Conservation (phyloP, 371 early-diverging fungal species). For the Saksenaea vasiformis region DNA sequence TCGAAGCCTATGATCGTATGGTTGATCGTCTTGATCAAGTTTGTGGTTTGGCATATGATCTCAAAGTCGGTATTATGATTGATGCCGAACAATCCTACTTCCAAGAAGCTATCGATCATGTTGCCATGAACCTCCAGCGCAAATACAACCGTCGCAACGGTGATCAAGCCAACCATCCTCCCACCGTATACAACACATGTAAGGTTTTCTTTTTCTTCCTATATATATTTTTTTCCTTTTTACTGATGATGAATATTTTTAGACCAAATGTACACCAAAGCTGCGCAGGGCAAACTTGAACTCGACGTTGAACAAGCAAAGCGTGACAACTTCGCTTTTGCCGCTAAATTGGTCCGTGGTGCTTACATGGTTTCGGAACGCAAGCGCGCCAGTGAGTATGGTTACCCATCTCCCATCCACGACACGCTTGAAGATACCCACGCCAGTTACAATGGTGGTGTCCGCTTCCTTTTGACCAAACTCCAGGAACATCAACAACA, state of each 20-base stretch:
- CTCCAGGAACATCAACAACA: conserved; percentile 35
- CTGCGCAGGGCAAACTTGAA: conserved; percentile 65
- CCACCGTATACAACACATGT: conserved; percentile 87
- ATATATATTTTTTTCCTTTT: not conserved
- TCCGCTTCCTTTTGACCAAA: conserved; percentile 69
- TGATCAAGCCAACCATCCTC: conserved; percentile 37
- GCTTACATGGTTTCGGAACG: conserved; percentile 92
- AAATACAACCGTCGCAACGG: conserved; percentile 61
- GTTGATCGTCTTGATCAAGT: conserved; percentile 67
- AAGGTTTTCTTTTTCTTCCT: conserved; percentile 15
- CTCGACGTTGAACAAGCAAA: conserved; percentile 70
- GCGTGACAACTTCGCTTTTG: conserved; percentile 78
- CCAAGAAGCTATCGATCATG: conserved; percentile 90
- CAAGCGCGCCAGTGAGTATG: conserved; percentile 70
- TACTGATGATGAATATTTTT: not conserved
- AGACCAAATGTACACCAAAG: conserved; percentile 93
- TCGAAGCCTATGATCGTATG: conserved; percentile 74
- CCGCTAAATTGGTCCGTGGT: conserved; percentile 92
- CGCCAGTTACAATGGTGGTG: conserved; percentile 77
- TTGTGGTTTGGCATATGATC: conserved; percentile 59
- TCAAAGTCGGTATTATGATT: conserved; percentile 79
- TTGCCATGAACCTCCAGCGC: conserved; percentile 69
- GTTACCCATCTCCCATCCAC: conserved; percentile 80
- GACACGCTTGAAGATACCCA: conserved; percentile 83
- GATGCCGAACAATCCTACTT: conserved; percentile 96